Percentiles rank a stretch among this genome's conserved stretches.
These are phyloP conservation scores for Citrus hindsii DNA, from an alignment of 345 rosid genomes.

Conservation along the genomic window DNA sequence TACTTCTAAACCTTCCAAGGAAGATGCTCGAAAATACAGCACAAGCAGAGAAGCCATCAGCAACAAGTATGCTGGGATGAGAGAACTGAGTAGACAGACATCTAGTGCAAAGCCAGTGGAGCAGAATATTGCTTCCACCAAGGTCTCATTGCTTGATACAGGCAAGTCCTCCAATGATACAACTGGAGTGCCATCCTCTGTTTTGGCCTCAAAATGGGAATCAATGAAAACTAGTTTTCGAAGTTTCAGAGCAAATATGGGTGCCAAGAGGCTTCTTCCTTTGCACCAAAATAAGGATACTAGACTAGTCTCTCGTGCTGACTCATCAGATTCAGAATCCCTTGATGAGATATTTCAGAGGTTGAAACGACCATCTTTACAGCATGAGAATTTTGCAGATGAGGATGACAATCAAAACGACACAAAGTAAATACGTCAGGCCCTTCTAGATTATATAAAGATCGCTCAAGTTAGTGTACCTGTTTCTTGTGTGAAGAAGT, in stretches of 20 bases:
- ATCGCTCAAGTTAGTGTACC: background rate
- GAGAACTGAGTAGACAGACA: slow-evolving; percentile 65
- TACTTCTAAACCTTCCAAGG: slow-evolving; percentile 41
- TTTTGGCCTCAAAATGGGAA: slow-evolving; percentile 67
- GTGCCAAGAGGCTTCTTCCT: slow-evolving; percentile 64
- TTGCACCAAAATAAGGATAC: slow-evolving; percentile 54
- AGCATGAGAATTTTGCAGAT: slow-evolving; percentile 31
- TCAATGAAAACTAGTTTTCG: slow-evolving; percentile 88
- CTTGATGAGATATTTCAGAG: slow-evolving; percentile 90
- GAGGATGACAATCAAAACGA: slow-evolving; percentile 29
- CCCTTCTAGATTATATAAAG: slow-evolving; percentile 22
- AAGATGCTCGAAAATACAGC: slow-evolving; percentile 58
- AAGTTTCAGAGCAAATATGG: slow-evolving; percentile 78
- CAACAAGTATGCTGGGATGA: slow-evolving; percentile 80
- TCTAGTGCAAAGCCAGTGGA: slow-evolving; percentile 44
- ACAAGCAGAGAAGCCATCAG: slow-evolving; percentile 79
- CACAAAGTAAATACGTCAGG: slow-evolving; percentile 19
- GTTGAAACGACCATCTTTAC: slow-evolving; percentile 62
- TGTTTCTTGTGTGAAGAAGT: slow-evolving; percentile 4
- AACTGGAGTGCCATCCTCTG: slow-evolving; percentile 43
- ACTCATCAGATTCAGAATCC: slow-evolving; percentile 65
- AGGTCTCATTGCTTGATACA: slow-evolving; percentile 71
- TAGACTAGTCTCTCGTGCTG: slow-evolving; percentile 19
- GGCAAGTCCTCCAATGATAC: slow-evolving; percentile 29
- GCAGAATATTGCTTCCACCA: slow-evolving; percentile 64